These are phyloP conservation scores for Dactylis glomerata DNA, from an alignment of 176 grass and related monocot genomes.

Conservation along the genomic window DNA sequence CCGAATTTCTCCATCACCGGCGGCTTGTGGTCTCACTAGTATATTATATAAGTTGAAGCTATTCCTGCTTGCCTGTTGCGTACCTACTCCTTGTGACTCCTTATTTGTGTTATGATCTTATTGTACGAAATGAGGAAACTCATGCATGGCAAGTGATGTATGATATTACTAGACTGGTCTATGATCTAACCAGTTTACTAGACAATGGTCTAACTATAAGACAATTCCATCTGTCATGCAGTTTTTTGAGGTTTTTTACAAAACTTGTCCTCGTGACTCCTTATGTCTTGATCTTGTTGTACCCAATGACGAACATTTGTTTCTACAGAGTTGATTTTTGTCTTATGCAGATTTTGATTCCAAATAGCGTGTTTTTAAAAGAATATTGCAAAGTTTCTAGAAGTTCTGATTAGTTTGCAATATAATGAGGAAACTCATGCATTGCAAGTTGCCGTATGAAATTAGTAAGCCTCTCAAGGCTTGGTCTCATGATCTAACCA, in stretches of 20 bases:
- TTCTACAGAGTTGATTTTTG: background rate
- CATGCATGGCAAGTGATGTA: slow-evolving; percentile 15
- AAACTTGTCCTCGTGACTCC: background rate
- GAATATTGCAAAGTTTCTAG: background rate
- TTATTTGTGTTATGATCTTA: background rate
- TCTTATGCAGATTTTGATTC: background rate
- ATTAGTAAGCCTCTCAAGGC: background rate
- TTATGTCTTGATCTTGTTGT: background rate
- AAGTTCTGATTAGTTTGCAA: background rate
- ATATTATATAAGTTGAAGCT: background rate
- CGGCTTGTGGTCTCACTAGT: too few species aligned
- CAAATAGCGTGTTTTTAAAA: background rate
- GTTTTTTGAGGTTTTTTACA: background rate
- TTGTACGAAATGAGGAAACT: slow-evolving; percentile 7
- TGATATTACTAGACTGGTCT: background rate
- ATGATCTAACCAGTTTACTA: slow-evolving; percentile 7
- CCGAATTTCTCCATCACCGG: too few species aligned
- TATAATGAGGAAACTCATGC: slow-evolving; percentile 7
- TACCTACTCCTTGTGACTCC: background rate
- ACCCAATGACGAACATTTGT: slow-evolving; percentile 21
- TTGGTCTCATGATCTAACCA: background rate
- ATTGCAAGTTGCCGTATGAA: slow-evolving; percentile 19
- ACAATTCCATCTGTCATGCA: background rate
- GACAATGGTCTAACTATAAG: too few species aligned
- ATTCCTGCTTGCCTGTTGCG: background rate